Evolutionary conservation across 2,329 filamentous ascomycete species (phyloP), one percentile per base, ranked within the genome.

Genomic region (Periconia sp.): DNA sequence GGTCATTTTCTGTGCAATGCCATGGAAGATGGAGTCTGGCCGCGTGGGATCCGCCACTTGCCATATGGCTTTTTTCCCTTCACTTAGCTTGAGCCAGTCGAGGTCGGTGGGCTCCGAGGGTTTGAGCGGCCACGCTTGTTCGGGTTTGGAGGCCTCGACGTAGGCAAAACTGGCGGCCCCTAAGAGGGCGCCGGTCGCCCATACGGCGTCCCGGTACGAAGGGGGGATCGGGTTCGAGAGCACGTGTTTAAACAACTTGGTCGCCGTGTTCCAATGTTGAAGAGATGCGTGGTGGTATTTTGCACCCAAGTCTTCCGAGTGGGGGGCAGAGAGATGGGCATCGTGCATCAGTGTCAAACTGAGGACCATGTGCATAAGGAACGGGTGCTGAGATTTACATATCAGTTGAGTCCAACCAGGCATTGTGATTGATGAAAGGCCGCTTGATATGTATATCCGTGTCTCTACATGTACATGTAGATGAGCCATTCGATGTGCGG

Each of bases 81-180:
- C 77, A 53, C 75, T 78, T 65, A 87, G 77, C 47, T 74, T 80
- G 2, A 87, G 64, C 85, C 85, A 88, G 60, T 82, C 76, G 1
- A 87, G 72, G 56, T 86, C 82, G 1, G 70, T 62, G 0, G 72
- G 54, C 0, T 71, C 71, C 0, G 73, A 65, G 2, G 70, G 57
- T 37, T 75, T 79, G 1, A 88, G 69, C 0, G 85, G 85, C 85
- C 85, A 88, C 2, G 80, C 75, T 50, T 81, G 66, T 47, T 78
- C 68, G 0, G 81, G 72, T 0, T 71, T 69, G 0, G 62, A 54
- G 1, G 73, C 71, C 31, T 81, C 77, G 19, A 81, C 65, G 20
- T 75, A 74, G 33, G 76, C 76, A 53, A 82, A 78, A 9, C 77
- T 69, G 0, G 77, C 72, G 19, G 76, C 71, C 8, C 80, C 77